Percentiles rank a stretch among this genome's conserved stretches.
Conservation (phyloP, 495 filamentous ascomycete genomes). For the Xylaria flabelliformis region DNA sequence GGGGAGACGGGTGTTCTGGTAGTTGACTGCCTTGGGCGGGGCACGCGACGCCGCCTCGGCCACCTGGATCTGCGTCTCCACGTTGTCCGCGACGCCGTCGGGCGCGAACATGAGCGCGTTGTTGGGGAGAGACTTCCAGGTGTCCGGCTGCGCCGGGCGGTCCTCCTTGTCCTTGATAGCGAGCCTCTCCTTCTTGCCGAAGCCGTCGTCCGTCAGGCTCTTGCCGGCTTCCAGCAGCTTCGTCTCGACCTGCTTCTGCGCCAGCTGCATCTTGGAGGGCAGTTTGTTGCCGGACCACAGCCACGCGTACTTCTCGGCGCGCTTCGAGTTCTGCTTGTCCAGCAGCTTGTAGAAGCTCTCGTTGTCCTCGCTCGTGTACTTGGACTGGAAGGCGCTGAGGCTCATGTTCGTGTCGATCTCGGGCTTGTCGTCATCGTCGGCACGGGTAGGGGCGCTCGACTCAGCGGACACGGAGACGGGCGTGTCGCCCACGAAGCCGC, state of each 20-base stretch:
- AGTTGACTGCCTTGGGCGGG: slow-evolving; percentile 76
- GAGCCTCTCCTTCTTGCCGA: slow-evolving; percentile 55
- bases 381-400: slow-evolving; percentile 83
- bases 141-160: slow-evolving; percentile 78
- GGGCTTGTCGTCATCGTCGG: slow-evolving; percentile 43
- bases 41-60: slow-evolving; percentile 75
- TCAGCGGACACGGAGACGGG: slow-evolving; percentile 64
- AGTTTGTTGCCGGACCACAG: slow-evolving; percentile 89
- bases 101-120: slow-evolving; percentile 92
- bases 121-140: slow-evolving; percentile 73
- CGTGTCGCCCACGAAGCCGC: slow-evolving; percentile 67
- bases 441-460: slow-evolving; percentile 37
- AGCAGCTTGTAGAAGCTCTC: slow-evolving; percentile 92
- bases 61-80: slow-evolving; percentile 69
- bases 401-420: slow-evolving; percentile 82
- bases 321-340: slow-evolving; percentile 88
- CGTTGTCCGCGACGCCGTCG: slow-evolving; percentile 66
- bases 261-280: slow-evolving; percentile 83
- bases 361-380: slow-evolving; percentile 97
- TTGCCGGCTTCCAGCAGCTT: slow-evolving; percentile 61
- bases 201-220: slow-evolving; percentile 57
- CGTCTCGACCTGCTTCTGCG: slow-evolving; percentile 71
- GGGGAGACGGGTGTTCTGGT: slow-evolving; percentile 82
- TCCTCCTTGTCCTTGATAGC: slow-evolving; percentile 68
- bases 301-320: slow-evolving; percentile 82